These are phyloP conservation scores for Albugo candida DNA, from an alignment of 352 stramenopile genomes.

Conservation along the genomic window DNA sequence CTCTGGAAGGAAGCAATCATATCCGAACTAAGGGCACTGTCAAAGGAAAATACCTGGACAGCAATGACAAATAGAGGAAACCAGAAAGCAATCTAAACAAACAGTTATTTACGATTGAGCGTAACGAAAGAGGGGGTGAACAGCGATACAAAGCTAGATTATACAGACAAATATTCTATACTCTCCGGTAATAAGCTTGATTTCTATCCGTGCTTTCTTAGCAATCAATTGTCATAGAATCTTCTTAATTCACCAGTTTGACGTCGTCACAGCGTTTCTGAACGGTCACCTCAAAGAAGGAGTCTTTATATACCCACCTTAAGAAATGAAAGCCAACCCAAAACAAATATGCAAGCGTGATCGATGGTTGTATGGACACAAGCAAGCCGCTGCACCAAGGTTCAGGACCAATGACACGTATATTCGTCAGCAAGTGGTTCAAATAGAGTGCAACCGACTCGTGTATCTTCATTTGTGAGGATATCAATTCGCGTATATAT, in stretches of 20 bases:
- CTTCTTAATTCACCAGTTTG: constrained; percentile 5
- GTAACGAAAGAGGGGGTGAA: constrained; percentile 1
- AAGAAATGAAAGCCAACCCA: constrained; percentile 3
- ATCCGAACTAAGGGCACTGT: constrained; percentile 1
- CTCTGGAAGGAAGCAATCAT: constrained; percentile 4
- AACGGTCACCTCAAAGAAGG: constrained; percentile 14
- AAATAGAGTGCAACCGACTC: neutral
- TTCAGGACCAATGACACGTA: constrained; percentile 9
- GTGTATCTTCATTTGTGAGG: neutral
- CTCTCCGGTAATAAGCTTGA: constrained; percentile 5
- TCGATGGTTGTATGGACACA: constrained; percentile 16
- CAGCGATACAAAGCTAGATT: constrained; percentile 7
- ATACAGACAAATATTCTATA: constrained; percentile 2
- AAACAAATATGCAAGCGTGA: constrained; percentile 11
- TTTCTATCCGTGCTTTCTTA: constrained; percentile 5
- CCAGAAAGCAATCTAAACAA: constrained; percentile 10
- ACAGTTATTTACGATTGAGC: constrained; percentile 9
- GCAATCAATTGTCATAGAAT: neutral
- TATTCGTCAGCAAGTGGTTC: constrained; percentile 3
- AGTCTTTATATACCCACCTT: constrained; percentile 9
- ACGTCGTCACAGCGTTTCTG: constrained; percentile 17
- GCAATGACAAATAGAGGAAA: neutral
- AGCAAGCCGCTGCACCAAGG: constrained; percentile 15
- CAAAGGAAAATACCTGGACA: constrained; percentile 9
- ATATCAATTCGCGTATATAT: neutral